Percentiles rank a stretch among this genome's conserved stretches.
These are phyloP conservation scores for Nigrospora oryzae DNA, from an alignment of 2,329 filamentous ascomycete species.

Conservation along the genomic window DNA sequence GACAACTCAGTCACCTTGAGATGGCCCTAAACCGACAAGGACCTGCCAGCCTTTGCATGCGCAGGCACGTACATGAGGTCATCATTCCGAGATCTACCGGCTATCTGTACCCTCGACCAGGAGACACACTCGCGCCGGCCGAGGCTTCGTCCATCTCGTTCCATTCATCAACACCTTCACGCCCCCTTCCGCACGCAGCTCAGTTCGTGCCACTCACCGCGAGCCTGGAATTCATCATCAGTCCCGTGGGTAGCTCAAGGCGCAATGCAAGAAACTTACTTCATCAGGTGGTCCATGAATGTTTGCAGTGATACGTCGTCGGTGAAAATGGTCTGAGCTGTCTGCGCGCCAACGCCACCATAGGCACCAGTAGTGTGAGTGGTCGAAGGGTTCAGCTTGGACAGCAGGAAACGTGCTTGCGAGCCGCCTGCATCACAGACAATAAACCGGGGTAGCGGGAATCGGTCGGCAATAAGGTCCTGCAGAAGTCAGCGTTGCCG, in stretches of 20 bases:
- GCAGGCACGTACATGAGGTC: too few species aligned
- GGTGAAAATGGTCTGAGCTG: conserved; percentile 96
- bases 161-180: too few species aligned
- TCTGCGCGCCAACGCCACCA: conserved; percentile 75
- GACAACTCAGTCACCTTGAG: too few species aligned
- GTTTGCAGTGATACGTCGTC: conserved; percentile 97
- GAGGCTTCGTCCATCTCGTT: too few species aligned
- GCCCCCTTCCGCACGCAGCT: conserved; percentile 1
- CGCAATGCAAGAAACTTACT: conserved; percentile 48
- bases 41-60: too few species aligned
- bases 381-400: conserved; percentile 94
- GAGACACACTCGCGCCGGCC: too few species aligned
- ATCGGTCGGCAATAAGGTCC: conserved; percentile 95
- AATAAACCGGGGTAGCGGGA: conserved; percentile 96
- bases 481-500: conserved; percentile 26
- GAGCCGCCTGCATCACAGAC: conserved; percentile 98
- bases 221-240: conserved; percentile 26
- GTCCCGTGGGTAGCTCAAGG: background rate
- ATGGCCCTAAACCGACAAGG: too few species aligned
- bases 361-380: conserved; percentile 92
- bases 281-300: conserved; percentile 99
- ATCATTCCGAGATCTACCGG: too few species aligned
- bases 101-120: too few species aligned
- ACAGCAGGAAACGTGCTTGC: conserved; percentile 91
- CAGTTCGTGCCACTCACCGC: conserved; percentile 58